Conservation (phyloP, 2,329 filamentous ascomycete genomes). For the Capronia coronata region DNA sequence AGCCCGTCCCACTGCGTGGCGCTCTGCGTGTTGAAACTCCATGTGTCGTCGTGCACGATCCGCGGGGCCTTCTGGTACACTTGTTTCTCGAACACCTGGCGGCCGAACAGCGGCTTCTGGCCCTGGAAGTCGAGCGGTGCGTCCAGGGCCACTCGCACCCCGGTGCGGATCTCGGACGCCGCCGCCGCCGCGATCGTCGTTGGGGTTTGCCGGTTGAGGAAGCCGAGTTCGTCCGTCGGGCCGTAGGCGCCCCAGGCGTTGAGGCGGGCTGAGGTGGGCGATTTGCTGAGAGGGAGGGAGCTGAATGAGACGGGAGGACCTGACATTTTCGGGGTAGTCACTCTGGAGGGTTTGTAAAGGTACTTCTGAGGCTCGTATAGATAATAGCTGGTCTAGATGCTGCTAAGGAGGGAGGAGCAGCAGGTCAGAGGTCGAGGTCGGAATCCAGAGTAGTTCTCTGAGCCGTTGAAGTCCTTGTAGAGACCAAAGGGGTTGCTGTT, state of each 20-base stretch:
- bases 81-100: slow-evolving; percentile 31
- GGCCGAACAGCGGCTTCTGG: slow-evolving; percentile 34
- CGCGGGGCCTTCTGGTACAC: slow-evolving; percentile 30
- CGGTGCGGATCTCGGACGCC: slow-evolving; percentile 42
- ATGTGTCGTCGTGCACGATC: slow-evolving; percentile 29
- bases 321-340: no score
- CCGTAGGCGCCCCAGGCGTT: slow-evolving; percentile 55
- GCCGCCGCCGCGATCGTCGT: slow-evolving; percentile 38
- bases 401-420: no score
- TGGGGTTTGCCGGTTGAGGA: slow-evolving; percentile 50
- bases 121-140: slow-evolving; percentile 38
- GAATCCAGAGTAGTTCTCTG: no score
- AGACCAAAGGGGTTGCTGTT: no score
- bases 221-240: slow-evolving; percentile 47
- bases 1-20: slow-evolving; percentile 29
- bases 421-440: no score
- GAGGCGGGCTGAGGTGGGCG: slow-evolving; percentile 34
- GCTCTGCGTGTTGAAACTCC: slow-evolving; percentile 29
- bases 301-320: slow-evolving; percentile 28
- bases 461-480: no score
- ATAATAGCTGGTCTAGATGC: no score
- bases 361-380: no score
- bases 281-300: slow-evolving; percentile 46
- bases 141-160: slow-evolving; percentile 27
- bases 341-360: no score